phyloP scores from a whole-genome alignment of 768 basidiomycete species.

The Hericium erinaceus region DNA sequence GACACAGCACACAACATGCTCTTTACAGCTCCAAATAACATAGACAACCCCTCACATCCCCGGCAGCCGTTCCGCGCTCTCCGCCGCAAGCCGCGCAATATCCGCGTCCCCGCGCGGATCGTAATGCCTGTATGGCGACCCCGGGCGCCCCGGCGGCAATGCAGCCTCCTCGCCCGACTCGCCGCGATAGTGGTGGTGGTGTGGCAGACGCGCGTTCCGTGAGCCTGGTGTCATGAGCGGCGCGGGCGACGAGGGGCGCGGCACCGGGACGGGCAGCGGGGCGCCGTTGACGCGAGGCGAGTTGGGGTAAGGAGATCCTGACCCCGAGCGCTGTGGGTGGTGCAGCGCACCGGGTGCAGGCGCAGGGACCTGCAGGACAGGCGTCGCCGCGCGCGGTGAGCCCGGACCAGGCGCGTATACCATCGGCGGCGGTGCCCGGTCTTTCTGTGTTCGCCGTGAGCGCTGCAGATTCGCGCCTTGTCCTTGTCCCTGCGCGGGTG shows the following conservation, averaged over 20 bases:
- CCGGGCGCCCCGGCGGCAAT: conserved; percentile 7
- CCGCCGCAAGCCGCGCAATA: conserved; percentile 9
- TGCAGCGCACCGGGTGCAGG: background rate
- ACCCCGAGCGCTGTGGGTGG: background rate
- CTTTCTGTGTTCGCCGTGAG: background rate
- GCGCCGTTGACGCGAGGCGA: background rate
- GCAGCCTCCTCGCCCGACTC: conserved; percentile 5
- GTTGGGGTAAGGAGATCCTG: background rate
- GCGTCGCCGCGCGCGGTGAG: background rate
- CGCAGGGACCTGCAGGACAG: background rate
- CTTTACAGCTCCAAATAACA: background rate
- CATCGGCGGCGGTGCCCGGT: background rate
- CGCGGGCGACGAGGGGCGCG: background rate
- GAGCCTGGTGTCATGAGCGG: background rate
- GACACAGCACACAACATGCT: background rate
- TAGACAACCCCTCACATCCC: background rate
- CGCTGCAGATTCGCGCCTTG: background rate
- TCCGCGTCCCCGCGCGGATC: conserved; percentile 8
- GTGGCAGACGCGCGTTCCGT: background rate
- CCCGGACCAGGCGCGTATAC: background rate
- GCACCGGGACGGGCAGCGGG: background rate
- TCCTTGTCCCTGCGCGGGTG: no score
- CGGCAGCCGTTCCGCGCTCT: conserved; percentile 5
- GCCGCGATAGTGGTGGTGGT: background rate
- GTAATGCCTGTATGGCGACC: conserved; percentile 11